A percentile compares a stretch with the other conserved stretches of the same genome.
Evolutionary conservation across 75 land plant genomes (phyloP).

Genomic region (Ceratopteris richardii): DNA sequence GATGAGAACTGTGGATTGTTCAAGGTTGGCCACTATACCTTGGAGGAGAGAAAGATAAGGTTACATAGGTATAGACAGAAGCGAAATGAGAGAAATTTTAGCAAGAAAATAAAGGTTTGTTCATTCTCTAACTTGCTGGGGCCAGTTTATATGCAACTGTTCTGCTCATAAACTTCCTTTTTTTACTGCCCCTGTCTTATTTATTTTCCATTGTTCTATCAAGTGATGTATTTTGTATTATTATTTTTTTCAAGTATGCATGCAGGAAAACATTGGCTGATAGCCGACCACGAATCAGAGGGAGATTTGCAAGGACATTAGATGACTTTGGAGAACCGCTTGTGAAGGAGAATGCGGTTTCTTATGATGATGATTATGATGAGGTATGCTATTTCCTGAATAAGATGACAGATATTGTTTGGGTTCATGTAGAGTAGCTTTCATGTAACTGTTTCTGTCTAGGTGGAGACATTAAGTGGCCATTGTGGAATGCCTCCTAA

Average conservation of each 20-base stretch:
- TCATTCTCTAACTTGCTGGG: no score
- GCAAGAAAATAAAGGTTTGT: conserved; percentile 81
- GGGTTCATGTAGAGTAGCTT: no score
- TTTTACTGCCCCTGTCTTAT: no score
- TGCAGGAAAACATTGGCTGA: conserved; percentile 93
- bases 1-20: no score
- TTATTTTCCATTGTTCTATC: no score
- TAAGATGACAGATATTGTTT: no score
- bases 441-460: no score
- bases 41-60: conserved; percentile 66
- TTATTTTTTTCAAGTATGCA: conserved; percentile 52
- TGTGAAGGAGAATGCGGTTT: background rate
- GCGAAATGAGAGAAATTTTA: conserved; percentile 65
- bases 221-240: no score
- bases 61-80: conserved; percentile 63
- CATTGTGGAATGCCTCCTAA: no score
- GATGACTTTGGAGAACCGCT: conserved; percentile 18
- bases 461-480: no score
- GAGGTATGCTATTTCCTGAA: background rate
- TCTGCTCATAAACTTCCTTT: no score
- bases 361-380: conserved; percentile 1
- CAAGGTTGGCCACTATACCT: conserved; percentile 46
- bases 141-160: no score
- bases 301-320: conserved; percentile 85
- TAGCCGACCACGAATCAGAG: conserved; percentile 82